Evolutionary conservation across 2,329 filamentous ascomycete species (phyloP), one percentile per base, ranked within the genome.

Genomic region (Albophoma yamanashiensis): DNA sequence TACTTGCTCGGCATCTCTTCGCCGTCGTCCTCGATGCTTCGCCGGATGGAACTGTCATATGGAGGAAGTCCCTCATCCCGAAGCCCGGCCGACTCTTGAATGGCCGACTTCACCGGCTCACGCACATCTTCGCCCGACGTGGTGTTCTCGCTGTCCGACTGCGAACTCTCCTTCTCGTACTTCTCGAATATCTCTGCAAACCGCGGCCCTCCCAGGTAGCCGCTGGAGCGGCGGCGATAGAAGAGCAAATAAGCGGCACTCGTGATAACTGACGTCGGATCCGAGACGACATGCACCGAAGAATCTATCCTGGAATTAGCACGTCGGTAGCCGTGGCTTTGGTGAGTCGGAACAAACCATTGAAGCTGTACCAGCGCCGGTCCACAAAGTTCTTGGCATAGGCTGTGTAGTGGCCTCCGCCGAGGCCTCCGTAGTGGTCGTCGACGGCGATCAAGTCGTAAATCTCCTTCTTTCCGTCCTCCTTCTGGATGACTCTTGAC

Each of bases 391-490:
- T 97, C 77, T 91, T 92, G 45, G 92, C 92, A 73, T 87, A 92
- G 36, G 94, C 94, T 25, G 92, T 97, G 76, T 99, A 99, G 74
- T 99, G 94, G 0, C 94, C 94, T 50, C 94, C 94, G 62, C 92
- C 92, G 43, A 99, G 83, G 38, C 92, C 91, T 62, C 94, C 94
- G 71, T 89, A 96, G 73, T 99, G 94, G 70, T 96, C 93, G 73
- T 99, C 94, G 1, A 99, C 92, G 17, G 89, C 94, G 70, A 99
- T 94, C 39, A 99, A 79, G 72, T 99, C 94, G 69, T 97, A 99
- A 14, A 92, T 79, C 69, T 94, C 84, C 62, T 87, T 81, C 74
- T 96, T 96, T 40, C 88, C 90, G 42, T 88, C 85, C 67, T 93
- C 89, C 59, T 87, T 87, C 64, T 92, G 82, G 17, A 93, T 86